Conservation (phyloP, 1,139 yeast genomes). For the Hyphopichia buzzinii region DNA sequence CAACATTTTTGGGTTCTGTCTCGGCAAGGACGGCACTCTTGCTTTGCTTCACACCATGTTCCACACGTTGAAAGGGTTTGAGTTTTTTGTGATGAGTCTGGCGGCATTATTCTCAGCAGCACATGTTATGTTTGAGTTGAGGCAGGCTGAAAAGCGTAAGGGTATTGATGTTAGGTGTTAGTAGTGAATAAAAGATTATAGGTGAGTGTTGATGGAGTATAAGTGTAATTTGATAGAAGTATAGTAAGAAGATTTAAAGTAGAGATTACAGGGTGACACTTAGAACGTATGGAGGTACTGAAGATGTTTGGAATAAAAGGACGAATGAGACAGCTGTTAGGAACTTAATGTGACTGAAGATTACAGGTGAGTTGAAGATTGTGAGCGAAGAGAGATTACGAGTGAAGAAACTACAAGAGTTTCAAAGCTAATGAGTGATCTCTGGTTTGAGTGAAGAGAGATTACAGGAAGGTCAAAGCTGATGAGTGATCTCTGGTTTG, state of each 20-base stretch:
- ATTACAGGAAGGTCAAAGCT: too few species aligned
- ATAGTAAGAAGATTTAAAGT: not conserved
- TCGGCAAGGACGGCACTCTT: slow-evolving; percentile 82
- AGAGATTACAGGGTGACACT: not conserved
- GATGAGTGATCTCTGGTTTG: too few species aligned
- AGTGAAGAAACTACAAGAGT: too few species aligned
- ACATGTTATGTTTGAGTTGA: slow-evolving; percentile 91
- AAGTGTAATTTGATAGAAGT: not conserved
- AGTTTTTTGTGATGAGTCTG: slow-evolving; percentile 64
- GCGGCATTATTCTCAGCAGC: slow-evolving; percentile 73
- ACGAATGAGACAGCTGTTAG: too few species aligned
- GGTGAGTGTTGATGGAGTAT: not conserved
- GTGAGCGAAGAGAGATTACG: too few species aligned
- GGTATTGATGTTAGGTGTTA: slow-evolving; percentile 83
- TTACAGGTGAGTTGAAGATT: too few species aligned
- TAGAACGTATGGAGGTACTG: too few species aligned
- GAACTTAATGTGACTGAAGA: too few species aligned
- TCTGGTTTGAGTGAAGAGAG: too few species aligned
- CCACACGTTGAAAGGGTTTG: slow-evolving; percentile 63
- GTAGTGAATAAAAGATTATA: too few species aligned
- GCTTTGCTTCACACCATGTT: slow-evolving; percentile 69
- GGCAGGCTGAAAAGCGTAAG: slow-evolving; percentile 80
- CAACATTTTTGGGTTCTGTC: slow-evolving; percentile 89
- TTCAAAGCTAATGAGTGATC: too few species aligned
- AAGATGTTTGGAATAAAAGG: too few species aligned